Base-by-base conservation (phyloP, 768 basidiomycete genomes). In the Pilatotrama ljubarskyi region DNA sequence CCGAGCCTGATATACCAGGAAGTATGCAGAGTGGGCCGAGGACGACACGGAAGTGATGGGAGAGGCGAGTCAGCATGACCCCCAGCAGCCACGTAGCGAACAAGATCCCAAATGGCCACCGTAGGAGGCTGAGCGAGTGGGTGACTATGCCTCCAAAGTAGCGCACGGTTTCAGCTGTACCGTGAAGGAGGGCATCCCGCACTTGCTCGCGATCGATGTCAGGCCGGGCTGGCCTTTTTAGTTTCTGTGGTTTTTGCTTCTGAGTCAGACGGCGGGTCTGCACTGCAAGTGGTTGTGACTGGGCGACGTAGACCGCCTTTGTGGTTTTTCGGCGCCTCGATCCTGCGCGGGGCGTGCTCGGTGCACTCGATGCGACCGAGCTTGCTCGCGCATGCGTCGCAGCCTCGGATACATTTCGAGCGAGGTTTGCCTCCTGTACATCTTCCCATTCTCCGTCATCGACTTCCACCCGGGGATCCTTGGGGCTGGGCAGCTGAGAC, bases 21-120 rank as follows among this genome's bases (percentile, higher is more conserved):
- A 91, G 40, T 47, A 78, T 72, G 71, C 90, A 91, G 0, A 90
- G 48, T 0, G 90, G 88, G 2, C 77, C 68, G 55, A 88, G 75
- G 0, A 80, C 78, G 3, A 72, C 67, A n/a, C 76, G 76, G 55
- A 91, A 51, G 0, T 77, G 77, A 6, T 66, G 47, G 8, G 78
- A 75, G 47, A 86, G 70, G 35, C 69, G 65, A n/a, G 68, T 70
- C 7, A 82, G 48, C 62, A 83, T 62, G 55, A 80, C 64, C 7
- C 81, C 74, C 35, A 88, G 72, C 61, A 86, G 61, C 73, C 75
- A 84, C 10, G 85, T 29, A 60, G 80, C 80, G 22, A 87, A 64
- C 36, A 86, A 64, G 59, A 86, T 51, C 6, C 80, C 78, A 14
- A 91, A 75, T 1, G 88, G 88, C 54, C 66, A 75, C 40, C 82